phyloP scores from a whole-genome alignment of 768 basidiomycete species.

The Leccinellum luteum region DNA sequence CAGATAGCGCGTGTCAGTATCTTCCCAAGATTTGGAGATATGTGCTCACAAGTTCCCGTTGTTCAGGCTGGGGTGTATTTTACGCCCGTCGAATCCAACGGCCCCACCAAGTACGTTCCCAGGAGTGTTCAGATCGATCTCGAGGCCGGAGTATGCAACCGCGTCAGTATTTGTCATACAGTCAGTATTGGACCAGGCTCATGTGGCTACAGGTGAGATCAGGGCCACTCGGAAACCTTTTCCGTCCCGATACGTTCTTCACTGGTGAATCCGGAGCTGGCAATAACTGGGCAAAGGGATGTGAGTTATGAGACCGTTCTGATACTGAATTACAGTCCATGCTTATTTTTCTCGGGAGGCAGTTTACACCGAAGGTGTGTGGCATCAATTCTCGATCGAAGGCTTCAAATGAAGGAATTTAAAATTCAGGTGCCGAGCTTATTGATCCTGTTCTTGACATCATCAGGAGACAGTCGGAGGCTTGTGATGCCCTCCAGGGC shows the following conservation, averaged over 20 bases:
- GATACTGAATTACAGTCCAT: conserved; percentile 4
- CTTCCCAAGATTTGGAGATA: not conserved
- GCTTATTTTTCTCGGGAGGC: conserved; percentile 21
- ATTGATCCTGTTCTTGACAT: conserved; percentile 82
- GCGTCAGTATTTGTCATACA: conserved; percentile 42
- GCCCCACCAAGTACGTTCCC: conserved; percentile 76
- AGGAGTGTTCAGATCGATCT: conserved; percentile 89
- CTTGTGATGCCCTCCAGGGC: conserved; percentile 85
- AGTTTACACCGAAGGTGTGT: conserved; percentile 87
- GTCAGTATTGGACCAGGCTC: not conserved
- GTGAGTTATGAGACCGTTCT: conserved; percentile 43
- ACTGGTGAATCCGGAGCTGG: conserved; percentile 66
- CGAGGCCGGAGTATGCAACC: conserved; percentile 82
- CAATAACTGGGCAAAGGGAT: conserved; percentile 97
- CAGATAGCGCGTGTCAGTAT: conserved; percentile 67
- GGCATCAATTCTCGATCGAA: not conserved
- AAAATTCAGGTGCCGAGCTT: conserved; percentile 74
- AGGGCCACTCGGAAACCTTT: conserved; percentile 70
- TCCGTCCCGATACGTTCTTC: conserved; percentile 85
- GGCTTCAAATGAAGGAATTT: not conserved
- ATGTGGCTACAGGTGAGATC: conserved; percentile 52
- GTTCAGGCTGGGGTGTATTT: conserved; percentile 79
- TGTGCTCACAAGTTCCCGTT: not conserved
- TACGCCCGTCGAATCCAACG: conserved; percentile 56
- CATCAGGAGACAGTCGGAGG: conserved; percentile 76